Evolutionary conservation across 1,284 basidiomycete species (phyloP), one percentile per base, ranked within the genome.

Genomic region (Sparassis latifolia): DNA sequence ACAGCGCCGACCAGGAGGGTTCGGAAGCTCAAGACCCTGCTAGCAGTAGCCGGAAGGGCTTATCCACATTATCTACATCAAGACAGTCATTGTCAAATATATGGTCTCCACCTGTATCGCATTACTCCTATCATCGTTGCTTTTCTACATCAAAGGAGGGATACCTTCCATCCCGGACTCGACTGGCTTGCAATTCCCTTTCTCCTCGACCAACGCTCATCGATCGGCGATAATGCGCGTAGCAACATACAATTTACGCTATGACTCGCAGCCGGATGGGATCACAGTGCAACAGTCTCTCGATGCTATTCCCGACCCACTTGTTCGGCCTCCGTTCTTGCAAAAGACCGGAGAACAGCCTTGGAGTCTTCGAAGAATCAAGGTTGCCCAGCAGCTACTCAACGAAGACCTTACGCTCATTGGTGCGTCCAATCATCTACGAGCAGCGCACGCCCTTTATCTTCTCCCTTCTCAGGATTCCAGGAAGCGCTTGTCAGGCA

Each of bases 401-500:
- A 45, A 33, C 33, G 33, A 40, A 5, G 28, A 28, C 2, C 33
- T 42, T 7, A 32, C 32, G 28, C n/a, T 50, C 3, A 44, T 45
- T 10, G 38, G 42, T 38, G 10, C 35, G 35, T 38, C 35, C 7
- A 38, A 38, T 38, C 7, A n/a, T 9, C 35, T n/a, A 9, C 35
- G 35, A 38, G 7, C n/a, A 38, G 20, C 20, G 20, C 20, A 38
- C 35, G 9, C n/a, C 35, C 35, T 38, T 38, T 7, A 10, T 20
- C 12, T 9, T 2, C n/a, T 4, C 42, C 50, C 55, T 37, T 64
- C 41, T 61, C 65, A 73, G 82, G 78, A 6, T 77, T 82, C 58
- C 79, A 85, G 61, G 84, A 86, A 60, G 82, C 77, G 0, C 66
- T 84, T 9, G 63, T 78, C 28, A 66, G 76, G 49, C 84, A 86